Base-by-base conservation (phyloP, 768 basidiomycete species). In the Tubosaeta brunneosetosa region DNA sequence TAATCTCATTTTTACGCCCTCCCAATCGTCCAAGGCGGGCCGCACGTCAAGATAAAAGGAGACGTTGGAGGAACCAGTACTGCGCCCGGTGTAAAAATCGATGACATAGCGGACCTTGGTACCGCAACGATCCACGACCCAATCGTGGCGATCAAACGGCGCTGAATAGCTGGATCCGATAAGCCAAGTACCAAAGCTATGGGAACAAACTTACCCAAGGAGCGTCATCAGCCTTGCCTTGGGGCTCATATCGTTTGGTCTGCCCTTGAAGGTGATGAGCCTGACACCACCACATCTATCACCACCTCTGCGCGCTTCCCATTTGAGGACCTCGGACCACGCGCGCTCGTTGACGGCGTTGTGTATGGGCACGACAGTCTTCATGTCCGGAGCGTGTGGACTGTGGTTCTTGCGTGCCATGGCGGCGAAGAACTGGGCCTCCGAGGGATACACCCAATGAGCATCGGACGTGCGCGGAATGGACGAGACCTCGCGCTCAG, bases 361-460 rank as follows among this genome's bases (percentile, higher is more conserved):
- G 71, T 99, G 97, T 46, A 99, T 99, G 13, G 94, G 95, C 19
- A 99, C 93, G 63, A 99, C 86, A 27, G 91, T 88, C 63, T 80
- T 83, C 94, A 98, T 97, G 72, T 98, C 95, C n/a, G 77, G 66
- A 19, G 87, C 79, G 29, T 84, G 78, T 4, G 94, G 94, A 50
- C 86, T 83, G 68, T 97, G 91, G 61, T 97, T 85, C 73, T 98
- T 98, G 53, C 95, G 84, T 52, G 85, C 81, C 86, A 99, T 94
- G 17, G 97, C 95, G n/a, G 88, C 78, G 70, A 89, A 98, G 78
- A 99, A 99, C 72, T 97, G 95, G n/a, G 88, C 83, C 67, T 97
- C 92, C 17, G 95, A 97, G 22, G 97, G 97, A 71, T 99, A 99
- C 44, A 97, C 89, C 97, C 97, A 99, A 51, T 92, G 86, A 40